These are phyloP conservation scores for Nakaseomyces glabratus DNA, from an alignment of 1,139 yeast species.

Conservation along the genomic window DNA sequence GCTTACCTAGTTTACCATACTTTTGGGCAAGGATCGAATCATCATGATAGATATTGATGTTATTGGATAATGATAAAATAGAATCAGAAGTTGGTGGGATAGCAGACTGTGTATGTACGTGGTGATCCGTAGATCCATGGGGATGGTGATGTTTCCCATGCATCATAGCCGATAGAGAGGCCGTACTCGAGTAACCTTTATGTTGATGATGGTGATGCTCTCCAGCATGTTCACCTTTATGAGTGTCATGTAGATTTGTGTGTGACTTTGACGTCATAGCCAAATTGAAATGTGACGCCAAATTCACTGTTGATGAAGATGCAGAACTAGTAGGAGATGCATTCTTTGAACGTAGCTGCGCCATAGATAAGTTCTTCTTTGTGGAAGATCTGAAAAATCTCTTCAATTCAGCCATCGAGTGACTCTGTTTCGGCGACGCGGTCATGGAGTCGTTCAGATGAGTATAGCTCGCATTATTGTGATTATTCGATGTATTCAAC, in stretches of 20 bases:
- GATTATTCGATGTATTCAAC: background rate
- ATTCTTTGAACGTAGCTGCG: slow-evolving; percentile 13
- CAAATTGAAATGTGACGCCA: slow-evolving; percentile 7
- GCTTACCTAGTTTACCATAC: slow-evolving; percentile 83
- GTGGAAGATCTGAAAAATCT: slow-evolving; percentile 45
- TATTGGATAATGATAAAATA: slow-evolving; percentile 28
- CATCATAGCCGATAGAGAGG: slow-evolving; percentile 1
- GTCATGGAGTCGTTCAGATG: slow-evolving; percentile 7
- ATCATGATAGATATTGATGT: slow-evolving; percentile 38
- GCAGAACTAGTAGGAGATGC: slow-evolving; percentile 10
- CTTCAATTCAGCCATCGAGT: slow-evolving; percentile 70
- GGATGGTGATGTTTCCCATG: slow-evolving; percentile 8
- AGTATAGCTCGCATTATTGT: slow-evolving; percentile 7
- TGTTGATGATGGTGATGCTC: slow-evolving; percentile 1
- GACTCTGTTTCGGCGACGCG: slow-evolving; percentile 30
- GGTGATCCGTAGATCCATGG: slow-evolving; percentile 19
- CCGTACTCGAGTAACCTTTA: background rate
- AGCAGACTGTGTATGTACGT: slow-evolving; percentile 30
- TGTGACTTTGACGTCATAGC: slow-evolving; percentile 3
- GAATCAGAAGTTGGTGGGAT: slow-evolving; percentile 32
- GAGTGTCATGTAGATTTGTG: slow-evolving; percentile 3
- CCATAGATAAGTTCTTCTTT: slow-evolving; percentile 16
- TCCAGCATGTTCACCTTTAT: background rate
- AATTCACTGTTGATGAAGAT: slow-evolving; percentile 12
- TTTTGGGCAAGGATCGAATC: slow-evolving; percentile 68